Base-by-base conservation (phyloP, 23 red algal species). In the Gracilaria domingensis region DNA sequence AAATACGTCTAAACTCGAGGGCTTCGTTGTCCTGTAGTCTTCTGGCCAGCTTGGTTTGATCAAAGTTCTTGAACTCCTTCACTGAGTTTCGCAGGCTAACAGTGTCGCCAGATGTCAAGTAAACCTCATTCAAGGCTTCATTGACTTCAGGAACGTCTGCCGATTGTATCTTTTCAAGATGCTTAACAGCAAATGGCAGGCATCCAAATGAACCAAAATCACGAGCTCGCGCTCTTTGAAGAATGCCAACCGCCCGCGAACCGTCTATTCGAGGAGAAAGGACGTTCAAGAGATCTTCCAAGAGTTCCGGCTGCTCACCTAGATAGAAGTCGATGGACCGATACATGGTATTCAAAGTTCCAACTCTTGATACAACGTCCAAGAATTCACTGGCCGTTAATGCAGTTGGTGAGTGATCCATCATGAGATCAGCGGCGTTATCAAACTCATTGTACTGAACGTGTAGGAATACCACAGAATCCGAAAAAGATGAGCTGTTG, bases 391-490 rank as follows among this genome's bases (percentile, higher is more conserved):
- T 79, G 29, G 82, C 48, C 47, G 85, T 74, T 49, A 92, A 99
- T 55, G 94, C 88, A 34, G 85, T 70, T 18, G 94, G 84, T n/a
- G 89, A 82, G 47, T 99, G 97, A 32, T 96, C 92, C 90, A 99
- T 99, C 94, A 99, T 96, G 45, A 87, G 21, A 14, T 76, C 86
- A 0, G 94, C 94, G 4, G 97, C 97, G 25, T 88, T 93, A 75
- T 99, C 97, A 18, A 83, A 95, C 53, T 99, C 97, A 42, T 92
- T 88, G 83, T 96, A 94, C 64, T 92, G 89, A 53, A 95, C 89
- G 62, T 96, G 89, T 56, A 95, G 72, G 77, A 93, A 99, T 4
- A 88, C 91, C 17, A 95, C 57, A 62, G 95, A 92, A 75, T 87
- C 76, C 97, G 94, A 99, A n/a, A n/a, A 24, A 96, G 79, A 82